Base-by-base conservation (phyloP, 139 green algal species). In the Picochlorum sp. region DNA sequence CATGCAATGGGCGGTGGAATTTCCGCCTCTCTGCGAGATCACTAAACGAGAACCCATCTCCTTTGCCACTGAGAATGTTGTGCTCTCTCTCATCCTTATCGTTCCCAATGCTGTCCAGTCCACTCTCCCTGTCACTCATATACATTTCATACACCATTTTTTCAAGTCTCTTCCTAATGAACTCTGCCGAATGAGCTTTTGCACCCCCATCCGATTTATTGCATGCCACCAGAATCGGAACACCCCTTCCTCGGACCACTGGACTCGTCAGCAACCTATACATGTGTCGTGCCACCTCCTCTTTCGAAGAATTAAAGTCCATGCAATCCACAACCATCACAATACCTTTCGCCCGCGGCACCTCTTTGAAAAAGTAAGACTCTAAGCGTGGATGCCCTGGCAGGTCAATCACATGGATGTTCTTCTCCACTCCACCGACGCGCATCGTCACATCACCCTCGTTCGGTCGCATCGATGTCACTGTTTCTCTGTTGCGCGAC, bases 121-220 rank as follows among this genome's bases (percentile, higher is more conserved):
- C 47, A 54, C n/a, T 20, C 16, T 54, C n/a, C 47, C 18, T 26
- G 16, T 20, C 34, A 14, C 34, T 41, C 34, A 41, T 21, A 54
- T 54, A 54, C 47, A 54, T 54, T 13, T 54, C 68, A 58, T 90
- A 82, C 15, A 97, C 74, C 73, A 97, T 89, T 65, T 82, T 82
- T 69, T 97, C 89, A 18, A 97, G 74, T 7, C 84, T 85, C 66
- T 89, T 89, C 3, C 82, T 62, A 2, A 96, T 82, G 57, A 96
- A 97, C 1, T 96, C 88, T 18, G 89, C 69, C 2, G 84, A 84
- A 76, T 97, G 87, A 5, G 91, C 89, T 47, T 87, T 81, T 10
- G 72, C 68, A 23, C 93, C 85, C 44, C 84, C 66, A 63, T 97
- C 91, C 37, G 79, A 74, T 72, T 97, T 97, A 81, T 97, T 97